These are phyloP conservation scores for Petasospora fabianii DNA, from an alignment of 1,139 yeast species.

Conservation along the genomic window DNA sequence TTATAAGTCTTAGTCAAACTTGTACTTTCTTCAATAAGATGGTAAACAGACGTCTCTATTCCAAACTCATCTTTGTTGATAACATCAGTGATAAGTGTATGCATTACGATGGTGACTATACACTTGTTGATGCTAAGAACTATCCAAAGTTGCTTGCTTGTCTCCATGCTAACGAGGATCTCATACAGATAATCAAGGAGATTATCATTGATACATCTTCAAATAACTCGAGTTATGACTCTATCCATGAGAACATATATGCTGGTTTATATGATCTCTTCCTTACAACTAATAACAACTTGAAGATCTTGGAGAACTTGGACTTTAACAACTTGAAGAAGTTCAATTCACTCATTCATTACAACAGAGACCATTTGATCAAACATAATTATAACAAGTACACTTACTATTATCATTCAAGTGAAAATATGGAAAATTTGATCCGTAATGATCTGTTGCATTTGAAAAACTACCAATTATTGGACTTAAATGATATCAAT, in stretches of 20 bases:
- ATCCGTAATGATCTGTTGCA: conserved; percentile 22
- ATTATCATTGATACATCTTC: conserved; percentile 27
- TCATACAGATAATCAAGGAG: conserved; percentile 21
- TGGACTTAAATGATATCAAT: conserved; percentile 25
- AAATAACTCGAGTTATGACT: conserved; percentile 24
- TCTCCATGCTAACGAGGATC: conserved; percentile 24
- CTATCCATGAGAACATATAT: conserved; percentile 22
- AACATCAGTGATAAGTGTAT: conserved; percentile 20
- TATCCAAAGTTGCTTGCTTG: conserved; percentile 27
- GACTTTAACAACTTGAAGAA: conserved; percentile 27
- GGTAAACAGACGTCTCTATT: conserved; percentile 25
- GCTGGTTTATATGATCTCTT: conserved; percentile 27
- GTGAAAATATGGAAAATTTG: conserved; percentile 16
- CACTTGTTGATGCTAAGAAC: conserved; percentile 22
- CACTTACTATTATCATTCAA: conserved; percentile 17
- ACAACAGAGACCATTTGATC: conserved; percentile 24
- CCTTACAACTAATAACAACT: conserved; percentile 25
- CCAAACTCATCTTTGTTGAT: conserved; percentile 25
- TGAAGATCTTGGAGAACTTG: conserved; percentile 23
- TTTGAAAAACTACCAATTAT: conserved; percentile 23
- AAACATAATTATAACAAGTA: conserved; percentile 26
- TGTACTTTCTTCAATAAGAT: conserved; percentile 26
- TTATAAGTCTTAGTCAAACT: conserved; percentile 24
- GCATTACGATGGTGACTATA: conserved; percentile 25
- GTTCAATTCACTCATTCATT: conserved; percentile 24